phyloP scores from a whole-genome alignment of 495 filamentous ascomycete species.

The Penicillium samsonianum region DNA sequence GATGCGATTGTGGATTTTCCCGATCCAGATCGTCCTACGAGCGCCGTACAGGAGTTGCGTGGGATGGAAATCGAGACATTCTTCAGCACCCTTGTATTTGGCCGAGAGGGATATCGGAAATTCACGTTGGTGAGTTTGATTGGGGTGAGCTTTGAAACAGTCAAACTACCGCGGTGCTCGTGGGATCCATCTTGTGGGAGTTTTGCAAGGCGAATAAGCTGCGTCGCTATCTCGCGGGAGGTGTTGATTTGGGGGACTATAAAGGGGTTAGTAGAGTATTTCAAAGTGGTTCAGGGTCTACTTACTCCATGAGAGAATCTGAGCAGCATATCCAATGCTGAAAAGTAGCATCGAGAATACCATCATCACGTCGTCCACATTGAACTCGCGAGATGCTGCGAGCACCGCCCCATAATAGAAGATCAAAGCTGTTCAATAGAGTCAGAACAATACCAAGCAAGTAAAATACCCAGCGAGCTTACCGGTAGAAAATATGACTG shows the following conservation, averaged over 20 bases:
- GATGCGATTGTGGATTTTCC: slow-evolving; percentile 87
- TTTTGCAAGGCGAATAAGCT: slow-evolving; percentile 70
- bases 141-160: slow-evolving; percentile 55
- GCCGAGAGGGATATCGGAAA: slow-evolving; percentile 70
- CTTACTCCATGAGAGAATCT: slow-evolving; percentile 63
- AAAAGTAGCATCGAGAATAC: slow-evolving; percentile 85
- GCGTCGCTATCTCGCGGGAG: slow-evolving; percentile 68
- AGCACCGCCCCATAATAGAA: slow-evolving; percentile 80
- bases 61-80: slow-evolving; percentile 62
- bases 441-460: slow-evolving; percentile 9
- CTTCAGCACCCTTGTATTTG: slow-evolving; percentile 53
- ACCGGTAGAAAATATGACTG: slow-evolving; percentile 68
- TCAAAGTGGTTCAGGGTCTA: not conserved
- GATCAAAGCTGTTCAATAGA: slow-evolving; percentile 58
- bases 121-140: slow-evolving; percentile 59
- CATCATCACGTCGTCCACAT: slow-evolving; percentile 61
- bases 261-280: slow-evolving; percentile 9
- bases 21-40: slow-evolving; percentile 81
- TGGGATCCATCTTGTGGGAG: slow-evolving; percentile 56
- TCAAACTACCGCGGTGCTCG: slow-evolving; percentile 54
- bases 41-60: slow-evolving; percentile 63
- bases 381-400: slow-evolving; percentile 45
- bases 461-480: slow-evolving; percentile 13
- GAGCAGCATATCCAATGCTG: slow-evolving; percentile 68
- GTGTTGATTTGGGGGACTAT: slow-evolving; percentile 76